Conservation (phyloP, 2,329 filamentous ascomycete species). For the Ophiocordyceps sinensis region DNA sequence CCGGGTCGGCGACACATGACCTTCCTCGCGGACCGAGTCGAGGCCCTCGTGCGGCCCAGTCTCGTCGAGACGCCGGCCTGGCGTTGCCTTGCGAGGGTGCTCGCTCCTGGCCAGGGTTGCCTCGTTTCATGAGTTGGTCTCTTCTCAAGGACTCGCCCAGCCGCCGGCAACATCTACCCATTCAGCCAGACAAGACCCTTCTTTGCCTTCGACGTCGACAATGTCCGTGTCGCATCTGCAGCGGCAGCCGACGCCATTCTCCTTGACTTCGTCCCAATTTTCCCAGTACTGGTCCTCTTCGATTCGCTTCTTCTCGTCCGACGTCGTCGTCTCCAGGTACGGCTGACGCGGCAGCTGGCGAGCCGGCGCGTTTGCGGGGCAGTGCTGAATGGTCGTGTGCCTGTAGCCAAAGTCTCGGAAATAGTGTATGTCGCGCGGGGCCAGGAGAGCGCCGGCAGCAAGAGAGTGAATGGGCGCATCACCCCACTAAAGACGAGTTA, state of each 20-base stretch:
- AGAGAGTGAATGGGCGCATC: conserved; percentile 97
- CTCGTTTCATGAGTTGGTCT: not conserved
- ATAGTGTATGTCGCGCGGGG: conserved; percentile 80
- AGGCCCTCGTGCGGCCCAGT: not conserved
- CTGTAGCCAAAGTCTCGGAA: conserved; percentile 98
- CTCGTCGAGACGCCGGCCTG: not conserved
- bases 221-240: conserved; percentile 97
- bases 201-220: conserved; percentile 93
- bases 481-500: conserved; percentile 57
- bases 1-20: not conserved
- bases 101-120: not conserved
- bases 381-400: conserved; percentile 98
- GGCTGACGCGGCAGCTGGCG: conserved; percentile 70
- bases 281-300: conserved; percentile 98
- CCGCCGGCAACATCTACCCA: conserved; percentile 97
- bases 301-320: conserved; percentile 66
- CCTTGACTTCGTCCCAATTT: conserved; percentile 69
- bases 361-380: conserved; percentile 84
- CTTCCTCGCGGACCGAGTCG: not conserved
- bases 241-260: conserved; percentile 92
- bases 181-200: conserved; percentile 85
- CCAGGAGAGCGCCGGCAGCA: conserved; percentile 76
- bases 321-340: conserved; percentile 68
- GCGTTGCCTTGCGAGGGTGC: not conserved
- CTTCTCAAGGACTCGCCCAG: conserved; percentile 48